Percentiles rank a stretch among this genome's conserved stretches.
These are phyloP conservation scores for Stephanocyclus meneghinianus DNA, from an alignment of 352 stramenopile genomes.

Conservation along the genomic window DNA sequence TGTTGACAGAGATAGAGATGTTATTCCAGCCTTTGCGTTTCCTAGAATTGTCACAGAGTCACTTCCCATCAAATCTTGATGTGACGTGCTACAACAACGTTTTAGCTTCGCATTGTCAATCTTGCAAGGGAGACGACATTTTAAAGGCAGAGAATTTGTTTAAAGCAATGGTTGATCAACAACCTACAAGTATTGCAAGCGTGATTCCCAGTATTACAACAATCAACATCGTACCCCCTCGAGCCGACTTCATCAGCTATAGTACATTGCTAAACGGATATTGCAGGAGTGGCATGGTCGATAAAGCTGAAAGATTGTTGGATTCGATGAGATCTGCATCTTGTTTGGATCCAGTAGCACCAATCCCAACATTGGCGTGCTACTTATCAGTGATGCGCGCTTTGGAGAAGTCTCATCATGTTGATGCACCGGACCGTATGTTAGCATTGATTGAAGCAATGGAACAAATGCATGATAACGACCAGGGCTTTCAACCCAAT, in stretches of 20 bases:
- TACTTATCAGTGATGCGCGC: conserved; percentile 43
- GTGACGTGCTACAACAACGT: conserved; percentile 45
- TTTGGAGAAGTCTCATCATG: conserved; percentile 42
- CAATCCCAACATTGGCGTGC: conserved; percentile 18
- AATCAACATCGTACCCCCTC: conserved; percentile 29
- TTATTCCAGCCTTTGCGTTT: conserved; percentile 21
- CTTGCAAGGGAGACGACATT: conserved; percentile 11
- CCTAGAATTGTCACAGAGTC: not conserved
- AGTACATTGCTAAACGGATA: conserved; percentile 44
- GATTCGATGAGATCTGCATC: conserved; percentile 18
- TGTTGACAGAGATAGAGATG: conserved; percentile 37
- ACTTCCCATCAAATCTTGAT: conserved; percentile 29
- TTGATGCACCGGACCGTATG: conserved; percentile 23
- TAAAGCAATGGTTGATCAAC: conserved; percentile 38
- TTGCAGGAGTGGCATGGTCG: conserved; percentile 27
- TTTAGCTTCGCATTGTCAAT: conserved; percentile 36
- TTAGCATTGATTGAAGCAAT: conserved; percentile 33
- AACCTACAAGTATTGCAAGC: conserved; percentile 1
- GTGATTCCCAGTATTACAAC: not conserved
- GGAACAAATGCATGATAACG: conserved; percentile 1
- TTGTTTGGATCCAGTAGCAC: not conserved
- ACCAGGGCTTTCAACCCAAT: not conserved
- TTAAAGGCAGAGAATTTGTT: conserved; percentile 35
- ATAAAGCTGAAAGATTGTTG: conserved; percentile 33
- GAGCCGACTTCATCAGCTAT: conserved; percentile 43